phyloP scores from a whole-genome alignment of 352 stramenopile genomes.

The Thraustotheca clavata region DNA sequence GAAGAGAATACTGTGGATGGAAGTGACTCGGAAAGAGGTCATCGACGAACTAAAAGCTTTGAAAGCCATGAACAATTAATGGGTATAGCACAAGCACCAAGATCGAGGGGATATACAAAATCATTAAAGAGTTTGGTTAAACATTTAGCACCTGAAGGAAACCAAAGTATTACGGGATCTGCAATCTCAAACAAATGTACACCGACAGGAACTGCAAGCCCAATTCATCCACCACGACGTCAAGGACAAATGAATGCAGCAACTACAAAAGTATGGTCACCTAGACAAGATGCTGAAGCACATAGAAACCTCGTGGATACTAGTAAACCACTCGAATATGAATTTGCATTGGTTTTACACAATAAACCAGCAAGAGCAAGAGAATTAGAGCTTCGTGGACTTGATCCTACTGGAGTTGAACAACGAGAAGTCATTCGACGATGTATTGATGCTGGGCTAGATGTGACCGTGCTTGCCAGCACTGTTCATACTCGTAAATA shows the following conservation, averaged over 20 bases:
- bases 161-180: neutral
- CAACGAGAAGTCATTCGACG: conserved; percentile 68
- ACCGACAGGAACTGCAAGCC: neutral
- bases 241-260: conserved; percentile 30
- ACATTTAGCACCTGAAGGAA: conserved; percentile 46
- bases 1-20: conserved; percentile 21
- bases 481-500: conserved; percentile 78
- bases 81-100: conserved; percentile 25
- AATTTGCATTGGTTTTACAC: conserved; percentile 76
- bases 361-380: conserved; percentile 72
- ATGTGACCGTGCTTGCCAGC: conserved; percentile 70
- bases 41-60: conserved; percentile 50
- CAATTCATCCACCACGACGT: neutral
- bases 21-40: neutral
- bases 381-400: conserved; percentile 59
- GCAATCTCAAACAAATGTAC: neutral
- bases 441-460: conserved; percentile 62
- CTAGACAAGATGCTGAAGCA: conserved; percentile 19
- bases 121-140: conserved; percentile 73
- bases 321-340: conserved; percentile 66
- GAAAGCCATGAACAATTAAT: conserved; percentile 28
- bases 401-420: conserved; percentile 60
- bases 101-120: conserved; percentile 64
- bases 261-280: conserved; percentile 60
- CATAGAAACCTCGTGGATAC: conserved; percentile 25